A percentile compares a stretch with the other conserved stretches of the same genome.
These are phyloP conservation scores for Chloranthus sessilifolius DNA, from an alignment of 164 flowering plant genomes.

Conservation along the genomic window DNA sequence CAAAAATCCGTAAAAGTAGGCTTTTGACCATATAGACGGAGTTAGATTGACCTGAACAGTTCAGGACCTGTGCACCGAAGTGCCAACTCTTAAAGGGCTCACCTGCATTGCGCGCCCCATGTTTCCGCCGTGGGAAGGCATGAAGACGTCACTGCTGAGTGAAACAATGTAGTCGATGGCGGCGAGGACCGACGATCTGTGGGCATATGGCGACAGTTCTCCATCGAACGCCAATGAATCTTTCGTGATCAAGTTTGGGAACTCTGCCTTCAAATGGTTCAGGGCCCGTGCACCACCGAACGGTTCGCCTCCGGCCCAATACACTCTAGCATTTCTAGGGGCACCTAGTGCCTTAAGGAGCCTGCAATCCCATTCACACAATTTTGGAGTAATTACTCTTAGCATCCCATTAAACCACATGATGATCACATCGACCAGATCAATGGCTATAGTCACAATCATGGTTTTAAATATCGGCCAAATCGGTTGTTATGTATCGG, in stretches of 20 bases:
- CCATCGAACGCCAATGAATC: constrained; percentile 42
- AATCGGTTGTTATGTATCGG: no score
- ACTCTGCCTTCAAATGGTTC: constrained; percentile 41
- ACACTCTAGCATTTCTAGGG: constrained; percentile 44
- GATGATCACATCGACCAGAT: no score
- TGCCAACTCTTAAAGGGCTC: no score
- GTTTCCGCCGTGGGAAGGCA: constrained; percentile 75
- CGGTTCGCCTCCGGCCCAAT: constrained; percentile 60
- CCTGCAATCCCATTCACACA: constrained; percentile 8
- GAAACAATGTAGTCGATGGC: constrained; percentile 84
- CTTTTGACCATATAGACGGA: no score
- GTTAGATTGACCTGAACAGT: no score
- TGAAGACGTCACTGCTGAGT: constrained; percentile 58
- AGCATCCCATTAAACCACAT: no score
- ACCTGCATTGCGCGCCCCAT: constrained; percentile 68
- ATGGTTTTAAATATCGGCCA: no score
- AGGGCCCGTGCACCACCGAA: constrained; percentile 54
- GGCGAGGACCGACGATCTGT: constrained; percentile 51
- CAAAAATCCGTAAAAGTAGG: no score
- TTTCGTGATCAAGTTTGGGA: constrained; percentile 51
- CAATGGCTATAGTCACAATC: no score
- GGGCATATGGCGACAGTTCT: constrained; percentile 45
- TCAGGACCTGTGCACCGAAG: no score
- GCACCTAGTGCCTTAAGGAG: constrained; percentile 69
- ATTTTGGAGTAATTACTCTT: no score